Conservation (phyloP, 1,284 basidiomycete genomes). For the Ceratobasidium sp. region DNA sequence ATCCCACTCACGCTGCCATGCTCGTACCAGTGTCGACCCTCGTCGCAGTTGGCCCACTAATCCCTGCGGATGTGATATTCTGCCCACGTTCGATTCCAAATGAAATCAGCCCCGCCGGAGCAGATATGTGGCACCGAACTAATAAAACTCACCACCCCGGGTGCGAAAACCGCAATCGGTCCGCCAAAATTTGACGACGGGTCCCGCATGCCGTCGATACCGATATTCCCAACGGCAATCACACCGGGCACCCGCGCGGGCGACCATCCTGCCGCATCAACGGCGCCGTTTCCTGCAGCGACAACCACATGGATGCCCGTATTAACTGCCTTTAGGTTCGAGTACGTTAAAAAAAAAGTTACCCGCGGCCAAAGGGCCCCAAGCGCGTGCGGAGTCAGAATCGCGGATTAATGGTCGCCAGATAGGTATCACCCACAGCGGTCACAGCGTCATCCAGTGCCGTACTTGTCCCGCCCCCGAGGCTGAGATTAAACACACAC, state of each 20-base stretch:
- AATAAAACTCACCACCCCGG: constrained; percentile 26
- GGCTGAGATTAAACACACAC: constrained; percentile 34
- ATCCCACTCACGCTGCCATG: constrained; percentile 33
- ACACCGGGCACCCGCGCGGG: constrained; percentile 29
- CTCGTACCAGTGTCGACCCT: constrained; percentile 34
- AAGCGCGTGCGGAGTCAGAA: constrained; percentile 16
- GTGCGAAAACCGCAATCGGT: constrained; percentile 32
- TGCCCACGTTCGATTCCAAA: neutral
- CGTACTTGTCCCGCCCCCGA: constrained; percentile 27
- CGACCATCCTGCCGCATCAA: constrained; percentile 30
- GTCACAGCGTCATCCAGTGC: constrained; percentile 33
- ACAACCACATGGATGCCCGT: constrained; percentile 12
- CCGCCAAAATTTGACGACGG: constrained; percentile 34
- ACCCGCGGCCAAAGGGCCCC: neutral
- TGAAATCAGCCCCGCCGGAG: neutral
- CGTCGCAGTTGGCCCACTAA: constrained; percentile 11
- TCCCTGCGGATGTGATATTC: constrained; percentile 28
- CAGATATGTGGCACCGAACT: neutral
- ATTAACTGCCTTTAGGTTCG: neutral
- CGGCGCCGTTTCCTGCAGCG: constrained; percentile 16
- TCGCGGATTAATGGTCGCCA: constrained; percentile 17
- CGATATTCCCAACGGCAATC: constrained; percentile 37
- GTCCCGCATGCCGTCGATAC: constrained; percentile 25
- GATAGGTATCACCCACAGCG: constrained; percentile 7
- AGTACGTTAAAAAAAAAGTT: too few relatives aligned